A percentile compares a stretch with the other conserved stretches of the same genome.
phyloP scores from a whole-genome alignment of 2,329 filamentous ascomycete genomes.

The Xylariaceae sp. region DNA sequence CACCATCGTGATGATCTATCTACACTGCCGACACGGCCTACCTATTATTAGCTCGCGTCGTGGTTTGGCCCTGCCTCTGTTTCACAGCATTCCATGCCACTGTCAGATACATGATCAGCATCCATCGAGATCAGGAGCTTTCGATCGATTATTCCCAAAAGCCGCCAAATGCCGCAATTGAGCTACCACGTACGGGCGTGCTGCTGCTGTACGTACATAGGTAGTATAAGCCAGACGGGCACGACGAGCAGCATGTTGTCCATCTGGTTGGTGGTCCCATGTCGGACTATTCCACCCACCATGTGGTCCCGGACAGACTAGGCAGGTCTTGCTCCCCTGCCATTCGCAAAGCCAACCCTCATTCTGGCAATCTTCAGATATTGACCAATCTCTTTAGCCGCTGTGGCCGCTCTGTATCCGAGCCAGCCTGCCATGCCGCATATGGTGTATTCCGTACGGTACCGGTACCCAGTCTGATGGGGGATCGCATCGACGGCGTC shows the following conservation, averaged over 20 bases:
- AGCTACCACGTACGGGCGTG: constrained; percentile 10
- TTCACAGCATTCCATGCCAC: constrained; percentile 10
- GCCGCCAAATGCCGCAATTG: constrained; percentile 17
- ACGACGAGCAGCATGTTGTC: neutral
- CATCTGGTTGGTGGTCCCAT: constrained; percentile 17
- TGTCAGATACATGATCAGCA: neutral
- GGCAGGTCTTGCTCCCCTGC: neutral
- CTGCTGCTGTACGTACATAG: neutral
- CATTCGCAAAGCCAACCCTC: constrained; percentile 5
- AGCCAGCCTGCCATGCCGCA: neutral
- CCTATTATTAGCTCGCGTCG: constrained; percentile 4
- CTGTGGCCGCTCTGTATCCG: neutral
- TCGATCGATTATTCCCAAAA: neutral
- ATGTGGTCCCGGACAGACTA: constrained; percentile 4
- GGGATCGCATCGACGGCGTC: neutral
- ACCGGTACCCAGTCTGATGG: neutral
- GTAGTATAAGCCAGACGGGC: constrained; percentile 6
- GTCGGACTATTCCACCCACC: constrained; percentile 9
- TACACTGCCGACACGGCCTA: neutral
- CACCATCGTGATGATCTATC: neutral
- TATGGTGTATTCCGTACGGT: neutral
- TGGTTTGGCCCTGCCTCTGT: constrained; percentile 1
- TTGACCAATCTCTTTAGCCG: constrained; percentile 10
- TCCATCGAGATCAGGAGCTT: neutral
- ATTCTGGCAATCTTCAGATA: constrained; percentile 4